These are phyloP conservation scores for Vanrija sp. DNA, from an alignment of 1,284 basidiomycete species.

Conservation along the genomic window DNA sequence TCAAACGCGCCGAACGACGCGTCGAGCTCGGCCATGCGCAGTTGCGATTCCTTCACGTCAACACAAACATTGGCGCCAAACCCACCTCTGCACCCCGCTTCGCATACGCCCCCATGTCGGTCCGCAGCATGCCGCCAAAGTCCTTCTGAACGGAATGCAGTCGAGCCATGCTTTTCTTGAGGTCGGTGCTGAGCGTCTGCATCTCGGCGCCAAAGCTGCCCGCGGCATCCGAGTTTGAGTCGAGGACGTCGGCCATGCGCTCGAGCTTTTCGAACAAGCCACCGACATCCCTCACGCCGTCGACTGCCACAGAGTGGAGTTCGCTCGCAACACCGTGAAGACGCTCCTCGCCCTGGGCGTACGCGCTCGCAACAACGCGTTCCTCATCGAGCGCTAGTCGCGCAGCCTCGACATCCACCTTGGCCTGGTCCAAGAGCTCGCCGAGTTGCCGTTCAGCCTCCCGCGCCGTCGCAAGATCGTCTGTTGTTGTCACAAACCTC, in stretches of 20 bases:
- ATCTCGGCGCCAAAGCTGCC: constrained; percentile 60
- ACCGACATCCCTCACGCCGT: constrained; percentile 68
- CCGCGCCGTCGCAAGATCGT: constrained; percentile 60
- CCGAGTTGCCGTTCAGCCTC: constrained; percentile 57
- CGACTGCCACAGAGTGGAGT: constrained; percentile 62
- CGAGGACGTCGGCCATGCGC: constrained; percentile 66
- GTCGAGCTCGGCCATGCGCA: constrained; percentile 29
- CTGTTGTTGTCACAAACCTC: constrained; percentile 66
- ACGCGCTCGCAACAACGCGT: constrained; percentile 66
- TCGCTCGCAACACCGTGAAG: constrained; percentile 68
- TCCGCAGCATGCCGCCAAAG: constrained; percentile 53
- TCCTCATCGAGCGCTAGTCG: constrained; percentile 70
- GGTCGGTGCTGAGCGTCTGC: constrained; percentile 59
- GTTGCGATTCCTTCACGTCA: constrained; percentile 23
- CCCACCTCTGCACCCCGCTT: constrained; percentile 54
- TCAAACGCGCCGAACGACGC: constrained; percentile 58
- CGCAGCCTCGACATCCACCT: constrained; percentile 56
- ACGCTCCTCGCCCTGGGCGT: constrained; percentile 66
- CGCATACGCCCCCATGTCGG: constrained; percentile 58
- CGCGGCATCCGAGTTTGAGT: constrained; percentile 64
- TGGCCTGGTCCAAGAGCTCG: constrained; percentile 57
- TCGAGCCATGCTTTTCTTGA: constrained; percentile 56
- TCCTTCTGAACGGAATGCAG: constrained; percentile 52
- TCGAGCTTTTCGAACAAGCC: constrained; percentile 79
- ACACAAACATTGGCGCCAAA: background rate